phyloP scores from a whole-genome alignment of 192 early-diverging fungal genomes.

The Coemansia sp. region DNA sequence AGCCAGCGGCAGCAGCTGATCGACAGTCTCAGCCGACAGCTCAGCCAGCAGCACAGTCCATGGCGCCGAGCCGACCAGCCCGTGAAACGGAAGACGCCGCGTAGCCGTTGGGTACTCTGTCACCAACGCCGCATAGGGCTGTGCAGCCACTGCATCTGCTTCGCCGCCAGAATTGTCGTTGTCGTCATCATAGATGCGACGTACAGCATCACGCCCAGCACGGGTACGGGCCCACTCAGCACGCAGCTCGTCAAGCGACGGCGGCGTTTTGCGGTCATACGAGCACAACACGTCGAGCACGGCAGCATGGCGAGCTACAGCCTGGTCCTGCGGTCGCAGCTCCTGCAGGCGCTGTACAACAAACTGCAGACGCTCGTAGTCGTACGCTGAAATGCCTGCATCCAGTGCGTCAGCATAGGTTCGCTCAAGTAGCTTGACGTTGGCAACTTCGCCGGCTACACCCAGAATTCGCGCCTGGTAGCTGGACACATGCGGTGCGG shows the following conservation, averaged over 20 bases:
- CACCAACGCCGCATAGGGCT: conserved; percentile 17
- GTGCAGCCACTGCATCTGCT: not conserved
- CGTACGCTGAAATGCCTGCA: conserved; percentile 58
- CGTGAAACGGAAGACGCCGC: conserved; percentile 65
- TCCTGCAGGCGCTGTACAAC: conserved; percentile 57
- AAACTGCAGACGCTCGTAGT: conserved; percentile 68
- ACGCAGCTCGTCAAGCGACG: conserved; percentile 55
- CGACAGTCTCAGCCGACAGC: conserved; percentile 56
- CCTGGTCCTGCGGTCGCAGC: conserved; percentile 49
- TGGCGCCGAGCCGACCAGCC: conserved; percentile 48
- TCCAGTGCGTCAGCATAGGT: conserved; percentile 54
- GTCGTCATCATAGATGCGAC: conserved; percentile 4
- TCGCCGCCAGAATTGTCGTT: not conserved
- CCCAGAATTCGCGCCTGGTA: conserved; percentile 57
- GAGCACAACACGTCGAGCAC: conserved; percentile 59
- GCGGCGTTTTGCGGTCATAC: conserved; percentile 54
- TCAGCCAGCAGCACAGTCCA: conserved; percentile 58
- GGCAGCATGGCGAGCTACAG: conserved; percentile 34
- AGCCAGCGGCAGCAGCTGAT: conserved; percentile 59
- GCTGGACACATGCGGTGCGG: conserved; percentile 27
- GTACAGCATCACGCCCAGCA: conserved; percentile 12
- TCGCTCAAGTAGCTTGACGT: conserved; percentile 58
- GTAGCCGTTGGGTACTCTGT: conserved; percentile 35
- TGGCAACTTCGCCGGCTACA: conserved; percentile 54
- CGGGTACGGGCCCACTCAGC: conserved; percentile 30